phyloP scores from a whole-genome alignment of 768 basidiomycete species.

The Coprinopsis cinerea region DNA sequence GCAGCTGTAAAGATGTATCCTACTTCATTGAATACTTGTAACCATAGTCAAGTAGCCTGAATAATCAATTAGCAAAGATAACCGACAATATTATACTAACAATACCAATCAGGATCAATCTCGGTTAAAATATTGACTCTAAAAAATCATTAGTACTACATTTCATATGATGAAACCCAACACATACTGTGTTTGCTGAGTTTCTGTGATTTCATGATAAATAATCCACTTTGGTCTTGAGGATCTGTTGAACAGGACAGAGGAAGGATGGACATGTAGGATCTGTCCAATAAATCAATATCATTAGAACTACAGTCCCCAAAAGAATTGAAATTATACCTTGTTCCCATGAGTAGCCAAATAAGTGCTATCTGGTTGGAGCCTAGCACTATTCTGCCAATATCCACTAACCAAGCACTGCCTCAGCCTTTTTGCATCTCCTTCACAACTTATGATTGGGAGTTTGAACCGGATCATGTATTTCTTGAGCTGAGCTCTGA shows the following conservation, averaged over 20 bases:
- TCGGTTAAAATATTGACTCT: not conserved
- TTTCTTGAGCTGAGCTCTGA: slow-evolving; percentile 90
- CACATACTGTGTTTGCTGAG: not conserved
- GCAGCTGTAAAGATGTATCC: not conserved
- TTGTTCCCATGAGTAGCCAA: slow-evolving; percentile 80
- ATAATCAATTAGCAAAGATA: not conserved
- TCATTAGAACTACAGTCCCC: not conserved
- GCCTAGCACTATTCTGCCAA: slow-evolving; percentile 89
- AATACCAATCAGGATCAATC: slow-evolving; percentile 1
- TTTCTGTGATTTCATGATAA: not conserved
- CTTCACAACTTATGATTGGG: slow-evolving; percentile 81
- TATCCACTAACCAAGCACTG: slow-evolving; percentile 89
- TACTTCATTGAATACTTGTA: not conserved
- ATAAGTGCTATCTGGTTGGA: slow-evolving; percentile 92
- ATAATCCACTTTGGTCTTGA: not conserved
- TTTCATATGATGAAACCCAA: not conserved
- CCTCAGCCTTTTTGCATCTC: slow-evolving; percentile 77
- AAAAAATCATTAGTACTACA: not conserved
- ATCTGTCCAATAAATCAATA: slow-evolving; percentile 38
- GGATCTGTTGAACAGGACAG: not conserved
- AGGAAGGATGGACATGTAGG: slow-evolving; percentile 83
- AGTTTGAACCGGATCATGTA: slow-evolving; percentile 90
- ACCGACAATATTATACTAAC: not conserved
- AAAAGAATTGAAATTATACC: slow-evolving; percentile 35
- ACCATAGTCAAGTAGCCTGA: not conserved